Percentiles rank a stretch among this genome's conserved stretches.
Conservation (phyloP, 192 early-diverging fungal genomes). For the Coemansia sp. region DNA sequence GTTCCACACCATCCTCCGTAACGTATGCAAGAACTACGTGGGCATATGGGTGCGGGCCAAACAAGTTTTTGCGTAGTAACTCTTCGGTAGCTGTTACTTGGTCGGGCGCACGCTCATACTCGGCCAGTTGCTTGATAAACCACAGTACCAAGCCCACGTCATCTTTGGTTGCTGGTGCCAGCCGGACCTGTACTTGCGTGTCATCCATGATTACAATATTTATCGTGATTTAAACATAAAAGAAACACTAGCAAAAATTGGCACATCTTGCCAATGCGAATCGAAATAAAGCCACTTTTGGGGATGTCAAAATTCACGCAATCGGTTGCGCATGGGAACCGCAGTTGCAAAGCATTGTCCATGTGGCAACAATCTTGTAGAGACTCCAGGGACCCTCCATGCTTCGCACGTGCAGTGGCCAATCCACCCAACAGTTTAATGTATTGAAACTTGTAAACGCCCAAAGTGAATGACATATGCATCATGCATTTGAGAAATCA, state of each 20-base stretch:
- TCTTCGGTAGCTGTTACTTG: conserved; percentile 72
- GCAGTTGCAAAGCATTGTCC: background rate
- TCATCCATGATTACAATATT: background rate
- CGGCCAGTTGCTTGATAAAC: conserved; percentile 74
- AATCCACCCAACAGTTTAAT: background rate
- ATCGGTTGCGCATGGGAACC: too few species aligned
- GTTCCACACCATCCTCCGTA: conserved; percentile 20
- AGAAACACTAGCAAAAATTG: background rate
- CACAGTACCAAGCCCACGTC: conserved; percentile 67
- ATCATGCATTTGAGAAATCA: background rate
- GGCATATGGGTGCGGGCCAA: conserved; percentile 64
- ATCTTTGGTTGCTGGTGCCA: conserved; percentile 54
- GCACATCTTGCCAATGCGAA: too few species aligned
- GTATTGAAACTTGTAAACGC: background rate
- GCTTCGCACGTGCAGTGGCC: background rate
- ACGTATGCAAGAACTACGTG: conserved; percentile 67
- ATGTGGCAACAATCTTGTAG: background rate
- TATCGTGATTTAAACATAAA: background rate
- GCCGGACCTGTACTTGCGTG: conserved; percentile 1
- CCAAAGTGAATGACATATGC: too few species aligned
- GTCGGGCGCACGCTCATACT: conserved; percentile 73
- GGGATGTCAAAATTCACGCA: too few species aligned
- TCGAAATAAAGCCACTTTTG: too few species aligned
- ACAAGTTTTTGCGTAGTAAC: conserved; percentile 62
- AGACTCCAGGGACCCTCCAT: background rate